Conservation (phyloP, 1,139 yeast species). For the Saccharomyces pastorianus region DNA sequence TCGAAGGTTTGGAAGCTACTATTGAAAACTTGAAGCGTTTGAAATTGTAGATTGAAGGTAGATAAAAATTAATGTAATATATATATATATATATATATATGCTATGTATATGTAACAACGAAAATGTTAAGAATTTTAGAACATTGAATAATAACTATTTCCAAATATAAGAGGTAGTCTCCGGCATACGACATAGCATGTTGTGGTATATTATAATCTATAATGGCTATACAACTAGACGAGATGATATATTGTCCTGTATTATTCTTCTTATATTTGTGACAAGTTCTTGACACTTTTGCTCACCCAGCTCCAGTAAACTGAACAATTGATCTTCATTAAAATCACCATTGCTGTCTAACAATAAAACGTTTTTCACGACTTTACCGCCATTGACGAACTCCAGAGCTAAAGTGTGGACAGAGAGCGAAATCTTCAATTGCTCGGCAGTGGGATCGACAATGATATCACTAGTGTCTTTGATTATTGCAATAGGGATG, state of each 20-base stretch:
- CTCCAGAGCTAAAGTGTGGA: constrained; percentile 61
- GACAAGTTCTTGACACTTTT: constrained; percentile 41
- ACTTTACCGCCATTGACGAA: constrained; percentile 39
- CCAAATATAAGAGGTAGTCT: constrained; percentile 1
- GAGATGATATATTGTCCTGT: constrained; percentile 36
- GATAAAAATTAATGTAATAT: constrained; percentile 8
- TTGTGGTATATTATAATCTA: background rate
- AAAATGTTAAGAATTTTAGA: background rate
- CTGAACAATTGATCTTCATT: constrained; percentile 46
- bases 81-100: constrained; percentile 3
- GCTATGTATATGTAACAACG: background rate
- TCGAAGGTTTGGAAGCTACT: constrained; percentile 75
- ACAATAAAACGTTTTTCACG: constrained; percentile 48
- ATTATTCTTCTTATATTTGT: constrained; percentile 40
- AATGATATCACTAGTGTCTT: constrained; percentile 33
- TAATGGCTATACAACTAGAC: constrained; percentile 13
- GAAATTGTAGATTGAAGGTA: constrained; percentile 2
- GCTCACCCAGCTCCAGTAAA: constrained; percentile 42
- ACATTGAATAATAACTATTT: constrained; percentile 18
- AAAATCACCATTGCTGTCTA: constrained; percentile 70
- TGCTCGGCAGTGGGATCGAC: constrained; percentile 40
- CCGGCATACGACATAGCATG: background rate
- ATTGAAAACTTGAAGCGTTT: constrained; percentile 46
- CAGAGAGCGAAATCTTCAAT: constrained; percentile 43
- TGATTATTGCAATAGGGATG: constrained; percentile 38